phyloP scores from a whole-genome alignment of 352 stramenopile genomes.

The Pythium aphanidermatum region DNA sequence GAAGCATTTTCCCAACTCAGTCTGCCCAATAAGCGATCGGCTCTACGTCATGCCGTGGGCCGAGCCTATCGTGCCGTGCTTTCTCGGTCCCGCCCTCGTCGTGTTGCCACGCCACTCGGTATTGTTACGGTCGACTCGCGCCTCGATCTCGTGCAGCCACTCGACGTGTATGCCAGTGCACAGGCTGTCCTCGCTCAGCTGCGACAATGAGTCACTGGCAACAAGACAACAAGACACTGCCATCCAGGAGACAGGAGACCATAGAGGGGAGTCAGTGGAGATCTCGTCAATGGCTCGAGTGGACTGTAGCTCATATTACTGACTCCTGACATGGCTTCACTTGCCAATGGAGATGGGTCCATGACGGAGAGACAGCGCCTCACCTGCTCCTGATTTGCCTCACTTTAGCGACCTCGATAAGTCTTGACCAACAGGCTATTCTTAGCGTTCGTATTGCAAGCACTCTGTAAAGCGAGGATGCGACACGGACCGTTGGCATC shows the following conservation, averaged over 20 bases:
- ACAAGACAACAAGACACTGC: too few relatives aligned
- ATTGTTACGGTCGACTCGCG: background rate
- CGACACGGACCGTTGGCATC: background rate
- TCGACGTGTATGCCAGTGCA: slow-evolving; percentile 10
- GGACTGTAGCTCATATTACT: too few relatives aligned
- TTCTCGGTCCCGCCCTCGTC: slow-evolving; percentile 30
- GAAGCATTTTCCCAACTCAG: slow-evolving; percentile 44
- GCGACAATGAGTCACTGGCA: background rate
- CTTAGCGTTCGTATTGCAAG: background rate
- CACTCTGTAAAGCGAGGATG: background rate
- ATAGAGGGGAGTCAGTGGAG: too few relatives aligned
- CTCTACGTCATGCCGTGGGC: slow-evolving; percentile 25
- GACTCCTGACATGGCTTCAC: slow-evolving; percentile 6
- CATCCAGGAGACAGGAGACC: too few relatives aligned
- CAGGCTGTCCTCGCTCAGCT: slow-evolving; percentile 10
- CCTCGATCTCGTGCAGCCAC: slow-evolving; percentile 14
- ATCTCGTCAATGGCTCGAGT: too few relatives aligned
- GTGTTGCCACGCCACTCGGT: slow-evolving; percentile 5
- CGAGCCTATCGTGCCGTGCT: slow-evolving; percentile 32
- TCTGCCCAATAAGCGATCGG: slow-evolving; percentile 29
- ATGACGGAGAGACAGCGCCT: too few relatives aligned
- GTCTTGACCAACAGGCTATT: too few relatives aligned
- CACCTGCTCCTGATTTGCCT: background rate
- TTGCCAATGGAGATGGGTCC: too few relatives aligned
- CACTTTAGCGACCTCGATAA: too few relatives aligned